Evolutionary conservation across 2,329 filamentous ascomycete genomes (phyloP), one percentile per base, ranked within the genome.

Genomic region (Dichotomopilus funicola): DNA sequence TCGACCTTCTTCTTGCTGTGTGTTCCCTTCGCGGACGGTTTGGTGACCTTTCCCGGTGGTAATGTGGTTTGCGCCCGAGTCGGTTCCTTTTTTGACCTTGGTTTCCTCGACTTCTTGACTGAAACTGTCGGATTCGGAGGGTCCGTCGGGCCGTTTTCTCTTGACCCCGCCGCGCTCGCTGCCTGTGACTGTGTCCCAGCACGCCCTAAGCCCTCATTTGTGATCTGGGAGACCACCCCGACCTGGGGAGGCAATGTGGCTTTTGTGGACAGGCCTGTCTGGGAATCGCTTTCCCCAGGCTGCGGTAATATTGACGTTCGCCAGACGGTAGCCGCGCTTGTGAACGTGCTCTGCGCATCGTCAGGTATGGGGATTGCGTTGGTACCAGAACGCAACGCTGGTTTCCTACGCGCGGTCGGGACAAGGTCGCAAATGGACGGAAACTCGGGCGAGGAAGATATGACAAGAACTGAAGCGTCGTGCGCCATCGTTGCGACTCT

Each of bases 371-470:
- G 61, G 1, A 68, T 60, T 3, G 69, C 68, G 57, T 69, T 68
- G 58, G 66, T 74, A 5, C 71, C 73, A 42, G 66, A 72, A 42
- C 65, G 65, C 8, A 74, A 57, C 1, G 69, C 43, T 3, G 71
- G 62, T 9, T 62, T 69, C 33, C 62, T 71, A 9, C 63, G 60
- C 38, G 58, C 65, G 52, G 72, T 75, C 2, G 71, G 68, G 1
- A 78, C 60, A 8, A 83, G 65, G 2, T 82, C 74, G 40, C 72
- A 71, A 0, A 83, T 66, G 0, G 79, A 74, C 3, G 81, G 81
- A 0, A 83, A 66, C n/a, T 72, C 73, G n/a, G 80, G 79, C 4
- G 80, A 82, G 0, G 79, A 81, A 0, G 79, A 79, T 7, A 68
- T 65, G 36, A 71, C 55, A 35, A 67, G 55, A 35, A 68, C 61